Evolutionary conservation across 179 eudicot genomes (phyloP).

Genomic region (Amaranthus tricolor): DNA sequence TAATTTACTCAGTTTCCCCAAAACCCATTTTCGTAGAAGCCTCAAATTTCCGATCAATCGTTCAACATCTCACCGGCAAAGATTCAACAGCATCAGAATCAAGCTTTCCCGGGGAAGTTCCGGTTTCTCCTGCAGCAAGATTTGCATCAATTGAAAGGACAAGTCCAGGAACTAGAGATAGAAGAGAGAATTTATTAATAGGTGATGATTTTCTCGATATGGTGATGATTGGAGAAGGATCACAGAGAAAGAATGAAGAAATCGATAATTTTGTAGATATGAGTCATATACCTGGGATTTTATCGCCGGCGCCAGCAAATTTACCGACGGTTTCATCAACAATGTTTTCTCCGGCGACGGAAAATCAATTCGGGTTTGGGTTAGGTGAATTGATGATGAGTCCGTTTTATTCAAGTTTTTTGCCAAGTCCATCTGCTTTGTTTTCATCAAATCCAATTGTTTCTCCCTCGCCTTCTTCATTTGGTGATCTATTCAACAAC

Average conservation of each 20-base stretch:
- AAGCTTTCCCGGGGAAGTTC: neutral
- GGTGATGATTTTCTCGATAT: conserved; percentile 5
- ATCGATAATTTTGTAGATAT: conserved; percentile 6
- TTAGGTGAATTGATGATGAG: conserved; percentile 32
- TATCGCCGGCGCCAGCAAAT: conserved; percentile 76
- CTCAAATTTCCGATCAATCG: conserved; percentile 59
- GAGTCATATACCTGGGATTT: conserved; percentile 57
- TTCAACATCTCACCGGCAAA: conserved; percentile 76
- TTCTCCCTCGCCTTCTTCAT: conserved; percentile 48
- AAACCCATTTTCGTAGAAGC: conserved; percentile 63
- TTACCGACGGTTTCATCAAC: conserved; percentile 39
- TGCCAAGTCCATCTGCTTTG: conserved; percentile 55
- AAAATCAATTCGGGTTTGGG: conserved; percentile 11
- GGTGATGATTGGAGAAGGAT: neutral
- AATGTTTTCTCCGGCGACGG: conserved; percentile 49
- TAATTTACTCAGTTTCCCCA: conserved; percentile 80
- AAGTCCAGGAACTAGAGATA: conserved; percentile 48
- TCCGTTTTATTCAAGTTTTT: conserved; percentile 36
- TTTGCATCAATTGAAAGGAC: conserved; percentile 59
- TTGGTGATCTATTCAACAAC: conserved; percentile 42
- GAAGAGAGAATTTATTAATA: conserved; percentile 18
- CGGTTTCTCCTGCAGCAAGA: conserved; percentile 71
- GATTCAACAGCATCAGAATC: conserved; percentile 10
- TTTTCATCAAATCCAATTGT: conserved; percentile 31
- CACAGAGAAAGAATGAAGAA: conserved; percentile 10